Conservation (phyloP, 2,329 filamentous ascomycete species). For the Chalaropsis ovoidea region DNA sequence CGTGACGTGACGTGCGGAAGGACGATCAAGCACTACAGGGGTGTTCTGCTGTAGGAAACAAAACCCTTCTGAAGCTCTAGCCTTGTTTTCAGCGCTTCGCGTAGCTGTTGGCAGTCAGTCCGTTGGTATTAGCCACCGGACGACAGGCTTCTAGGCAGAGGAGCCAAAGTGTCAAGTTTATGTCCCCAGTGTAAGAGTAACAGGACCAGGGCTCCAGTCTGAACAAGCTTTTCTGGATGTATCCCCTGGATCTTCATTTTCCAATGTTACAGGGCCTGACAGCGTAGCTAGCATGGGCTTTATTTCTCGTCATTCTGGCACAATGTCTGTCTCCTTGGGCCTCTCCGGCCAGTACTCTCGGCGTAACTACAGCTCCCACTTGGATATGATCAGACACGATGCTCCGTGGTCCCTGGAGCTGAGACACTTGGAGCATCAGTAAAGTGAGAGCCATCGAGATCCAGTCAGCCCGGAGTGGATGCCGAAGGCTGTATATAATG, state of each 20-base stretch:
- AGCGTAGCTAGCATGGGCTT: not conserved
- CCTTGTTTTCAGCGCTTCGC: not conserved
- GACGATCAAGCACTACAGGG: conserved; percentile 13
- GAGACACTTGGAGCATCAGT: not conserved
- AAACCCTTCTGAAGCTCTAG: conserved; percentile 9
- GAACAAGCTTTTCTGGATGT: conserved; percentile 3
- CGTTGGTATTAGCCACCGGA: no score
- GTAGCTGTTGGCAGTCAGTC: not conserved
- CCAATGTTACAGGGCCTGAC: not conserved
- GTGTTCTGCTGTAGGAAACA: not conserved
- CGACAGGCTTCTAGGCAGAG: no score
- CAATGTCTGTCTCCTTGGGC: not conserved
- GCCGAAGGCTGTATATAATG: conserved; percentile 21
- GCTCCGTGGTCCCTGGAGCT: not conserved
- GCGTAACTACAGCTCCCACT: not conserved
- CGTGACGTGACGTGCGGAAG: conserved; percentile 1
- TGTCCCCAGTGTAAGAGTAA: not conserved
- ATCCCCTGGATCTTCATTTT: not conserved
- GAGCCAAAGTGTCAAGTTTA: not conserved
- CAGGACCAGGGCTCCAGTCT: not conserved
- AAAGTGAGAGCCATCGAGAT: not conserved
- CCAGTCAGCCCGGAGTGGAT: not conserved
- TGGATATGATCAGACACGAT: not conserved
- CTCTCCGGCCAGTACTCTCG: not conserved
- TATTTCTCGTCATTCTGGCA: not conserved